Percentiles rank a stretch among this genome's conserved stretches.
phyloP scores from a whole-genome alignment of 164 flowering plant genomes.

The Platanus orientalis region DNA sequence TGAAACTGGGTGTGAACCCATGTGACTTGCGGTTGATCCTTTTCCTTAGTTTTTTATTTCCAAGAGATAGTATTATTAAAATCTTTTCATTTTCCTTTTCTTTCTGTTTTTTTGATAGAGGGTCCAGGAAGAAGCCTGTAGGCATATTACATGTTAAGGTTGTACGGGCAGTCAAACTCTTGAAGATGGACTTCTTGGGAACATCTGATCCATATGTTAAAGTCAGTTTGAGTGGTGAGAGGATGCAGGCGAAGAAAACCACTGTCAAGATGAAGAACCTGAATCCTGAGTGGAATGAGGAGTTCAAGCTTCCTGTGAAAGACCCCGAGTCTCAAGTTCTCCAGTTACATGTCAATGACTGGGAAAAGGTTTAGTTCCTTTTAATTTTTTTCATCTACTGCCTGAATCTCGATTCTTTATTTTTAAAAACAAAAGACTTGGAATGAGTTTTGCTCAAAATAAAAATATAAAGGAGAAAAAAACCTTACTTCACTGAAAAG shows the following conservation, averaged over 20 bases:
- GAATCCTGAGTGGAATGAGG: constrained; percentile 77
- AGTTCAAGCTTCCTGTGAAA: constrained; percentile 59
- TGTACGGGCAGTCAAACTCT: constrained; percentile 46
- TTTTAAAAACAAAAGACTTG: not conserved
- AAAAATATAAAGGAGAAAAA: no score
- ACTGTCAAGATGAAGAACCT: constrained; percentile 51
- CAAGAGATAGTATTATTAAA: no score
- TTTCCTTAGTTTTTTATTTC: constrained; percentile 32
- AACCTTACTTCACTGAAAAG: no score
- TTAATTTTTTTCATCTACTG: constrained; percentile 9
- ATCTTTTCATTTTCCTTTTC: not conserved
- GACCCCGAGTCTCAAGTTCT: constrained; percentile 63
- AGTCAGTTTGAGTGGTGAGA: constrained; percentile 56
- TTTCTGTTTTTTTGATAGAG: constrained; percentile 21
- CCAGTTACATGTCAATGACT: constrained; percentile 56
- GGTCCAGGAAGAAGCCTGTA: constrained; percentile 58
- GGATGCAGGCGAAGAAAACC: constrained; percentile 53
- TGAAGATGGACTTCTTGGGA: constrained; percentile 64
- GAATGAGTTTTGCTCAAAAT: not conserved
- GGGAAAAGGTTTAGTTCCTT: constrained; percentile 62
- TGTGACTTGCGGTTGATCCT: not conserved
- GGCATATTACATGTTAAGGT: constrained; percentile 72
- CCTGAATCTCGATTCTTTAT: not conserved
- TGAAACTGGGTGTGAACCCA: not conserved
- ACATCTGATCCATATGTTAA: constrained; percentile 76